A percentile compares a stretch with the other conserved stretches of the same genome.
Conservation (phyloP, 768 basidiomycete genomes). For the Nidularia sp. region DNA sequence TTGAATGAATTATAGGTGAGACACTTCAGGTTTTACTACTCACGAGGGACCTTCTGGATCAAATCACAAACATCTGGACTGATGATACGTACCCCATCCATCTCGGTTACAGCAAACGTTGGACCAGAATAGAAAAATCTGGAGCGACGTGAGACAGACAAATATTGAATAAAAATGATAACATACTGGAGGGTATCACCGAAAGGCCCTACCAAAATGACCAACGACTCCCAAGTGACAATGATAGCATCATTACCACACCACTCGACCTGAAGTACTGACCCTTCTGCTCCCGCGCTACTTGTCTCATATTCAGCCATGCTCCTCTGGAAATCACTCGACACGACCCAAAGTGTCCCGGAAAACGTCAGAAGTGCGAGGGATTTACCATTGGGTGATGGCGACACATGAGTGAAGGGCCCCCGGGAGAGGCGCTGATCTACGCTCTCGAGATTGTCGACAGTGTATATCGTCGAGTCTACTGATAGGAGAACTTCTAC, state of each 20-base stretch:
- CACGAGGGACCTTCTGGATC: constrained; percentile 91
- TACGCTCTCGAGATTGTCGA: constrained; percentile 85
- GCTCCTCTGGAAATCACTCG: constrained; percentile 84
- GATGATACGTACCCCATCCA: constrained; percentile 86
- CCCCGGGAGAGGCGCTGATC: constrained; percentile 89
- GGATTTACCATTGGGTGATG: constrained; percentile 93
- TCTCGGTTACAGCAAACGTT: constrained; percentile 77
- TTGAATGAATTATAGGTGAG: background rate
- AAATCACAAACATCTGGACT: constrained; percentile 80
- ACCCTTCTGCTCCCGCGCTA: constrained; percentile 50
- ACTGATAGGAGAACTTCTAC: constrained; percentile 85
- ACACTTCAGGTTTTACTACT: background rate
- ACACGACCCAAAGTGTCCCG: constrained; percentile 88
- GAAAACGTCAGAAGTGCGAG: constrained; percentile 76
- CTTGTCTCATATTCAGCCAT: constrained; percentile 84
- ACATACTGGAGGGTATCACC: constrained; percentile 82
- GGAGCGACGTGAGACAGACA: constrained; percentile 3
- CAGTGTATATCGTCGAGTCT: constrained; percentile 72
- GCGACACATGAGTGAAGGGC: constrained; percentile 82
- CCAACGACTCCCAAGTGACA: constrained; percentile 75
- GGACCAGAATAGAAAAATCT: constrained; percentile 81
- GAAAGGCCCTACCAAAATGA: constrained; percentile 86
- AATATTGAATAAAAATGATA: background rate
- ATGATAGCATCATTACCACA: constrained; percentile 95
- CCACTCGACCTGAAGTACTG: constrained; percentile 80